Base-by-base conservation (phyloP, 129 eudicot species). In the Helianthus annuus region DNA sequence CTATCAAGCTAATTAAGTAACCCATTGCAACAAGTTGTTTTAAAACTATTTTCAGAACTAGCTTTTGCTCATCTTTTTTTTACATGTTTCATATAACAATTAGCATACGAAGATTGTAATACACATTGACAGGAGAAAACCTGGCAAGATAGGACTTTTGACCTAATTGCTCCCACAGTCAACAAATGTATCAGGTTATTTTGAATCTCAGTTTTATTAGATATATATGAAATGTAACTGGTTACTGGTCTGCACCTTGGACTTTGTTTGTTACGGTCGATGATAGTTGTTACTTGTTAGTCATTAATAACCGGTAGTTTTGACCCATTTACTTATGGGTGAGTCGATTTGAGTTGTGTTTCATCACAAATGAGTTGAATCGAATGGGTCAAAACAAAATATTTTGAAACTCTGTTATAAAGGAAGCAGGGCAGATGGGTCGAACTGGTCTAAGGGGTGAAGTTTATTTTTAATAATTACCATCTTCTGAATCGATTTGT, bases 51-150 rank as follows among this genome's bases (percentile, higher is more conserved):
- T 12, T 58, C 27, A 32, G 22, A 76, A 67, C 68, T 45, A 67
- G 61, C 39, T 39, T 48, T 45, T 66, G n/a, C 13, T 36, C 38
- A 6, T 32, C 9, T 6, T 62, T 54, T 55, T 32, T 9, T 10
- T 61, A 19, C 0, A 19, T 19, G 22, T 19, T 19, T 19, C 0
- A 19, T 19, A 19, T 19, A 19, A 19, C 22, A 19, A 19, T 29
- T 55, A 29, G 3, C 61, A 32, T n/a, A 66, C 73, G 56, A 46
- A 66, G 29, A 32, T 58, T 67, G 46, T 73, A 44, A 66, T 16
- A 75, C 54, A 44, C 73, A 45, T 59, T 52, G 1, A 76, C 59
- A 44, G 46, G 49, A 56, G 73, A 46, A 45, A 64, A 64, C 27
- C 48, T 48, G 48, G 70, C 42, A 39, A 19, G 53, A 73, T 12